These are phyloP conservation scores for Proliferodiscus dingleyae DNA, from an alignment of 2,329 filamentous ascomycete species.

Conservation along the genomic window DNA sequence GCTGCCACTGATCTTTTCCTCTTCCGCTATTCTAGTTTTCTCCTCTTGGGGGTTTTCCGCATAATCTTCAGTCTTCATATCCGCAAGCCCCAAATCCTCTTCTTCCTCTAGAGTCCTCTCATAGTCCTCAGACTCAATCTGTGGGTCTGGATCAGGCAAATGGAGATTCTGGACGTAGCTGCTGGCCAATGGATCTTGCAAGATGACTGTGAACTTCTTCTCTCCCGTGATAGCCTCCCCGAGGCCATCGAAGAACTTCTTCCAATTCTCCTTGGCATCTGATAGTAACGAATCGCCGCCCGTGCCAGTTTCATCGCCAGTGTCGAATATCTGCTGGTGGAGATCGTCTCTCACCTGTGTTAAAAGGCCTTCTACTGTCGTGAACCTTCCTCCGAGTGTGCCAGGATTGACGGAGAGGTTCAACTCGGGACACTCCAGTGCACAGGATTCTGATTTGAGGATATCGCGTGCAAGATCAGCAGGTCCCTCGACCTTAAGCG, in stretches of 20 bases:
- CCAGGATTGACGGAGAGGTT: constrained; percentile 85
- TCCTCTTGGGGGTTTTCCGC: constrained; percentile 27
- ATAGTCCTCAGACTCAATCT: constrained; percentile 79
- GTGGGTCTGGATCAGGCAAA: constrained; percentile 68
- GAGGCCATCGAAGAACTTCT: constrained; percentile 72
- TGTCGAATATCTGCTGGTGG: constrained; percentile 79
- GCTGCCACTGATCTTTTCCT: constrained; percentile 8
- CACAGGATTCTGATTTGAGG: constrained; percentile 91
- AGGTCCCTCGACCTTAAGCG: constrained; percentile 61
- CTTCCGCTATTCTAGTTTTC: constrained; percentile 18
- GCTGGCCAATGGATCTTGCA: constrained; percentile 84
- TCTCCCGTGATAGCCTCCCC: constrained; percentile 75
- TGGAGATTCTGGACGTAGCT: constrained; percentile 92
- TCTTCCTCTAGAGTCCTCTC: constrained; percentile 86
- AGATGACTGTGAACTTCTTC: constrained; percentile 72
- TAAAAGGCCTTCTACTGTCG: constrained; percentile 89
- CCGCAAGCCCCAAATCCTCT: constrained; percentile 82
- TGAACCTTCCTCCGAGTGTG: constrained; percentile 92
- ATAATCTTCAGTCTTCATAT: constrained; percentile 92
- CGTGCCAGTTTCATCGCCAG: constrained; percentile 48
- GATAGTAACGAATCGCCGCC: constrained; percentile 75
- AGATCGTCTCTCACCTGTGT: constrained; percentile 91
- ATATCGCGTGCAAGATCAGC: constrained; percentile 87
- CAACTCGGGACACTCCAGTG: constrained; percentile 80
- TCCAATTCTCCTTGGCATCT: constrained; percentile 68